Base-by-base conservation (phyloP, 768 basidiomycete genomes). In the Podaxis sp. region DNA sequence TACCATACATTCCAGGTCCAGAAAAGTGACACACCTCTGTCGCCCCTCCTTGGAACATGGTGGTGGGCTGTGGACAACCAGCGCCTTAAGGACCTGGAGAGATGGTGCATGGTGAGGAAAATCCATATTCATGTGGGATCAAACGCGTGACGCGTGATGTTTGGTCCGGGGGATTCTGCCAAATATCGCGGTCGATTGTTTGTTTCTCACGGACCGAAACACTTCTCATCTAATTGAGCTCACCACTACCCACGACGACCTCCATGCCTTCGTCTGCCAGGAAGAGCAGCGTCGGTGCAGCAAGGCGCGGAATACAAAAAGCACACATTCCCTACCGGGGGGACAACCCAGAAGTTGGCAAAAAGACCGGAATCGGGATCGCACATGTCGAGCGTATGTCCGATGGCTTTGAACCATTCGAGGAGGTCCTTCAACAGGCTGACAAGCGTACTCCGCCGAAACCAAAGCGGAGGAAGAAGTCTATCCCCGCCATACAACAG, bases 371-470 rank as follows among this genome's bases (percentile, higher is more conserved):
- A 4, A 81, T 92, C 59, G 79, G 84, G 0, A 86, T 93, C 13
- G 82, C 76, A 42, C 83, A 84, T 68, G 84, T 92, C 61, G 85
- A 88, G 64, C 86, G 85, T 67, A 85, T 84, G 70, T 89, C 89
- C 26, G 92, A 92, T 73, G 92, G 90, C 30, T 92, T 93, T 71
- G 91, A 93, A 72, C 88, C 86, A 0, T 93, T 93, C 72, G 89
- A 89, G 60, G 82, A 91, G 68, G 71, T 93, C 57, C 81, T 93
- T 52, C 80, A 82, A 56, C 88, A 90, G 68, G 89, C 83, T 2
- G 88, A 89, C 74, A 81, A 81, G 54, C 79, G 84, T n/a, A 81
- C 86, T 4, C 89, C 87, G 1, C 87, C 86, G 19, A 78, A 76
- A 49, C 79, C 83, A 19, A 84, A 84, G 68, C 75, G 73, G 3